A percentile compares a stretch with the other conserved stretches of the same genome.
Conservation (phyloP, 2,329 filamentous ascomycete genomes). For the Clarireedia monteithiana region DNA sequence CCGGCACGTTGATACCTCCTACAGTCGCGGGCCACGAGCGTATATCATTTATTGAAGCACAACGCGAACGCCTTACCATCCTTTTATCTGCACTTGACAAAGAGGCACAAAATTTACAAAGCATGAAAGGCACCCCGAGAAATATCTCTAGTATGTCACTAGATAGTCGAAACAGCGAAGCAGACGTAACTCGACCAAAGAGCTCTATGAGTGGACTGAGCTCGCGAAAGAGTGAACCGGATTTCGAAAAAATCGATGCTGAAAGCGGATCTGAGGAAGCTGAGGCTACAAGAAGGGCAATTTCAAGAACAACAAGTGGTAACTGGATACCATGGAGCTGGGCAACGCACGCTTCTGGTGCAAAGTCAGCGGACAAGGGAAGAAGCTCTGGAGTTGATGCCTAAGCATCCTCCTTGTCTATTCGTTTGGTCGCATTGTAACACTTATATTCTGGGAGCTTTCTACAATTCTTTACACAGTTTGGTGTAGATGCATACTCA, state of each 20-base stretch:
- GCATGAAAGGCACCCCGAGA: conserved; percentile 22
- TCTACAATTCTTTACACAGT: background rate
- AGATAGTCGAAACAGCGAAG: conserved; percentile 27
- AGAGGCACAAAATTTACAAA: conserved; percentile 59
- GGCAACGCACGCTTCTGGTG: conserved; percentile 21
- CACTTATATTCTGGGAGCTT: background rate
- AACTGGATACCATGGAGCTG: conserved; percentile 45
- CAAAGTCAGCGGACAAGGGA: conserved; percentile 8
- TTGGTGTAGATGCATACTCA: conserved; percentile 1
- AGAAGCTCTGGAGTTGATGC: conserved; percentile 18
- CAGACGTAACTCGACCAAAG: conserved; percentile 22
- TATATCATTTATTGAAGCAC: conserved; percentile 66
- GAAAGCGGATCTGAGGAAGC: conserved; percentile 57
- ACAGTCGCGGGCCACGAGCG: conserved; percentile 60
- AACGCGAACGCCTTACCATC: conserved; percentile 68
- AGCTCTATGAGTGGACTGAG: conserved; percentile 47
- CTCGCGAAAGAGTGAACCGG: conserved; percentile 78
- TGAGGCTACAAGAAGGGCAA: conserved; percentile 25
- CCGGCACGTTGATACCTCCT: conserved; percentile 61
- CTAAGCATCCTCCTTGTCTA: background rate
- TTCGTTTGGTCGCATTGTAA: background rate
- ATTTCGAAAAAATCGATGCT: conserved; percentile 83
- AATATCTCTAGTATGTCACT: conserved; percentile 20
- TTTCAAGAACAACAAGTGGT: conserved; percentile 30
- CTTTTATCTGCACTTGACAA: conserved; percentile 71